These are phyloP conservation scores for Penicillium riverlandense DNA, from an alignment of 495 filamentous ascomycete genomes.

Conservation along the genomic window DNA sequence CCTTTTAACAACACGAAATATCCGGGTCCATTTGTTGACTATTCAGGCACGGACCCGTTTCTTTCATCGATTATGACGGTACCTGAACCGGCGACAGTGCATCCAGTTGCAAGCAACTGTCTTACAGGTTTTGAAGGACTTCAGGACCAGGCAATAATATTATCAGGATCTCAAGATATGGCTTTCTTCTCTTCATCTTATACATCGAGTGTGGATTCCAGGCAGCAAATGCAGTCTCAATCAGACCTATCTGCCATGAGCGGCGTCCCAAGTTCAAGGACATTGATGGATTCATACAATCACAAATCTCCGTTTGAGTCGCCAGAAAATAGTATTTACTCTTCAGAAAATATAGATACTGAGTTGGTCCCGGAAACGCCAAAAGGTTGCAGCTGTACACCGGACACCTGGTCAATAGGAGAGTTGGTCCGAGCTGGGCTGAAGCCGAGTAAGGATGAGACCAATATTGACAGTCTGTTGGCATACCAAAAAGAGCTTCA, in stretches of 20 bases:
- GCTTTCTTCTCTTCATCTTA: not conserved
- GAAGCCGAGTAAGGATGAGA: conserved; percentile 5
- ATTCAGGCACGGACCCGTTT: not conserved
- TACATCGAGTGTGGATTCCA: not conserved
- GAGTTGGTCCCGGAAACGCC: not conserved
- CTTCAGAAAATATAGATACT: not conserved
- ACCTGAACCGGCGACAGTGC: not conserved
- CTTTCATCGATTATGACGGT: not conserved
- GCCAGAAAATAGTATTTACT: not conserved
- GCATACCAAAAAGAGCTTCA: conserved; percentile 22
- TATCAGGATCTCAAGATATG: not conserved
- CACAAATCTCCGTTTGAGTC: conserved; percentile 2
- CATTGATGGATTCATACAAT: not conserved
- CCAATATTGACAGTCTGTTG: conserved; percentile 22
- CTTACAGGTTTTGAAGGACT: too few species aligned
- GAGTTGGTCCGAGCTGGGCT: conserved; percentile 4
- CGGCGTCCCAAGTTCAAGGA: not conserved
- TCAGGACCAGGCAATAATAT: not conserved
- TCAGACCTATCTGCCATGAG: conserved; percentile 1
- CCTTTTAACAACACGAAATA: too few species aligned
- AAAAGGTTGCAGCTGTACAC: conserved; percentile 2
- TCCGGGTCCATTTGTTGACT: too few species aligned
- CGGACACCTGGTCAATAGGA: conserved; percentile 3
- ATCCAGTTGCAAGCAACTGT: not conserved
- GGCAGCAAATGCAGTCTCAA: not conserved